phyloP scores from a whole-genome alignment of 352 stramenopile species.

The Globisporangium alternatum region DNA sequence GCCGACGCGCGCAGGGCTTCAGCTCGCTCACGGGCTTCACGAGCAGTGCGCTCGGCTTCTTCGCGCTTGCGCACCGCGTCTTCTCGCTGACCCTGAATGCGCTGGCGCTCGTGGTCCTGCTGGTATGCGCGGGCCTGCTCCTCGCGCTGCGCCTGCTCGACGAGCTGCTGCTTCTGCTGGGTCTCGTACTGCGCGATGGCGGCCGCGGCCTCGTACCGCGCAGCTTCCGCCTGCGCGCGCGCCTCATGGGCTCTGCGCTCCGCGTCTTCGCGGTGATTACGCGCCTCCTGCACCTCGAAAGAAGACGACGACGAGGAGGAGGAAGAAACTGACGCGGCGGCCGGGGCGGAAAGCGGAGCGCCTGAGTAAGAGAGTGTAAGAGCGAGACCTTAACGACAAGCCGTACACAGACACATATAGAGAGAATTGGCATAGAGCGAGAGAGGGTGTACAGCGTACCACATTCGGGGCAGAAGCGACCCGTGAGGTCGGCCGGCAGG shows the following conservation, averaged over 20 bases:
- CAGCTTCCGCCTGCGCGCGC: slow-evolving; percentile 35
- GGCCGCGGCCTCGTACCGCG: slow-evolving; percentile 37
- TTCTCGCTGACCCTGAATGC: slow-evolving; percentile 49
- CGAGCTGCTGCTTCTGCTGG: slow-evolving; percentile 45
- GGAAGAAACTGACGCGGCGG: background rate
- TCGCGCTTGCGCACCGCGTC: slow-evolving; percentile 44
- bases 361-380: background rate
- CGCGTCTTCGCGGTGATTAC: slow-evolving; percentile 41
- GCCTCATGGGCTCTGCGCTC: slow-evolving; percentile 44
- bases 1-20: slow-evolving; percentile 62
- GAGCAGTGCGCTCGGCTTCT: slow-evolving; percentile 57
- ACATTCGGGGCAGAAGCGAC: slow-evolving; percentile 75
- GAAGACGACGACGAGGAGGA: slow-evolving; percentile 10
- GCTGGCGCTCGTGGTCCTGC: slow-evolving; percentile 36
- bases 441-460: slow-evolving; percentile 31
- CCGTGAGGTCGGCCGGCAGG: slow-evolving; percentile 48
- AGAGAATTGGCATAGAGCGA: slow-evolving; percentile 2
- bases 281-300: slow-evolving; percentile 24
- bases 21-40: slow-evolving; percentile 59
- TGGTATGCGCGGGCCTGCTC: slow-evolving; percentile 20
- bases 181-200: slow-evolving; percentile 46
- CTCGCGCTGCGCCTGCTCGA: slow-evolving; percentile 32
- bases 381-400: background rate
- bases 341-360: slow-evolving; percentile 6
- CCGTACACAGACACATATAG: background rate